These are phyloP conservation scores for Phialophora expanda DNA, from an alignment of 2,329 filamentous ascomycete species.

Conservation along the genomic window DNA sequence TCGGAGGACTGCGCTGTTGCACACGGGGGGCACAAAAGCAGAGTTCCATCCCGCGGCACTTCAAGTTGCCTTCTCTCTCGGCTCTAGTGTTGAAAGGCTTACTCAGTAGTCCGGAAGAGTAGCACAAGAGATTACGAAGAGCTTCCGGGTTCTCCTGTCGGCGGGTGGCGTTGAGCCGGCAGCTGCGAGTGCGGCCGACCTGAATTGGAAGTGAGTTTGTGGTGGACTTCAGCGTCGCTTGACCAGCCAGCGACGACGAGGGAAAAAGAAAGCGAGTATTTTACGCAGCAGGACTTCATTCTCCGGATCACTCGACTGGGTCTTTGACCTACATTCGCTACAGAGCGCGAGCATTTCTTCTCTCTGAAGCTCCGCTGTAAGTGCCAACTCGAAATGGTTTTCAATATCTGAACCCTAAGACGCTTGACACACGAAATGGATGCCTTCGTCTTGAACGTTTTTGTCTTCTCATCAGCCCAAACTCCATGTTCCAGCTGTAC, in stretches of 20 bases:
- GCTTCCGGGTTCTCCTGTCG: not conserved
- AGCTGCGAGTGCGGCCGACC: not conserved
- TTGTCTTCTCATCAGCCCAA: slow-evolving; percentile 1
- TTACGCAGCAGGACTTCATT: not conserved
- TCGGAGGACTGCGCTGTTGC: not conserved
- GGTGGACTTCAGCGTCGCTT: not conserved
- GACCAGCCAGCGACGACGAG: not conserved
- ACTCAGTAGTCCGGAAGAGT: not conserved
- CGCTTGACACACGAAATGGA: not conserved
- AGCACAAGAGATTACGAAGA: not conserved
- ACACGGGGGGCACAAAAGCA: not conserved
- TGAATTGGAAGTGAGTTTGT: not conserved
- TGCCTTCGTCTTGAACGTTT: not conserved
- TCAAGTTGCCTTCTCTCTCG: not conserved
- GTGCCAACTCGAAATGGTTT: too few relatives aligned
- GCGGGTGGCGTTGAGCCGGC: not conserved
- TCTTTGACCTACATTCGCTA: not conserved
- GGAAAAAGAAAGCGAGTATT: not conserved
- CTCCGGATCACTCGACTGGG: too few relatives aligned
- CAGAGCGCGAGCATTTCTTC: not conserved
- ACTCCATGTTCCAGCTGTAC: not conserved
- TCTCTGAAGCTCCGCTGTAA: not conserved
- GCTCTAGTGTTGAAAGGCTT: not conserved
- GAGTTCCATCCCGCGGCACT: not conserved
- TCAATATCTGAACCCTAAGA: not conserved